A percentile compares a stretch with the other conserved stretches of the same genome.
Conservation (phyloP, 2,329 filamentous ascomycete species). For the Thelonectria olida region DNA sequence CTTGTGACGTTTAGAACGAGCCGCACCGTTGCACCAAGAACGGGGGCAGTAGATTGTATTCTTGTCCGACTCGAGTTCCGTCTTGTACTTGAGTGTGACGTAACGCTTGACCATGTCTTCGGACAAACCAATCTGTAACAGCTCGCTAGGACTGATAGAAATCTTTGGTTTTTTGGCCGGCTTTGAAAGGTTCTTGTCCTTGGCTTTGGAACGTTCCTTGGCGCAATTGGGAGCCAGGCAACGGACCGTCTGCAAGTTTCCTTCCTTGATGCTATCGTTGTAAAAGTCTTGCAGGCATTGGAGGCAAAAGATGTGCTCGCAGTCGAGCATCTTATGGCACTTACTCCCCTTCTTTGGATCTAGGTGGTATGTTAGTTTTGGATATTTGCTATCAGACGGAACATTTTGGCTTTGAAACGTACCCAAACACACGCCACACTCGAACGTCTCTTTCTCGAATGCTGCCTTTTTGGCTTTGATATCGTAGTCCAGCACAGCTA, state of each 20-base stretch:
- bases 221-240: conserved; percentile 85
- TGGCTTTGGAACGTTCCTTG: conserved; percentile 60
- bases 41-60: conserved; percentile 93
- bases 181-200: conserved; percentile 33
- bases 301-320: conserved; percentile 90
- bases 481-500: conserved; percentile 81
- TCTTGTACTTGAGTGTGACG: conserved; percentile 90
- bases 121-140: conserved; percentile 78
- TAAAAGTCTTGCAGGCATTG: conserved; percentile 92
- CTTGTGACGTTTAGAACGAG: conserved; percentile 76
- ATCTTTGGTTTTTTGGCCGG: conserved; percentile 67
- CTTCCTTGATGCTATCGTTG: conserved; percentile 85
- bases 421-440: conserved; percentile 86
- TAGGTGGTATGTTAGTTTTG: conserved; percentile 33
- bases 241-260: conserved; percentile 80
- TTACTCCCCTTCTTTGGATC: conserved; percentile 88
- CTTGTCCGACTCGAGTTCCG: conserved; percentile 89
- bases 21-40: conserved; percentile 90
- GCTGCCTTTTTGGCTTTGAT: conserved; percentile 75
- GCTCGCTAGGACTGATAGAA: conserved; percentile 82
- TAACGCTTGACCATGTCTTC: conserved; percentile 84
- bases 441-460: conserved; percentile 86
- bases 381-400: background rate
- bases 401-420: conserved; percentile 33
- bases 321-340: conserved; percentile 85